Base-by-base conservation (phyloP, 139 green algal species). In the Zygnema circumcarinatum region DNA sequence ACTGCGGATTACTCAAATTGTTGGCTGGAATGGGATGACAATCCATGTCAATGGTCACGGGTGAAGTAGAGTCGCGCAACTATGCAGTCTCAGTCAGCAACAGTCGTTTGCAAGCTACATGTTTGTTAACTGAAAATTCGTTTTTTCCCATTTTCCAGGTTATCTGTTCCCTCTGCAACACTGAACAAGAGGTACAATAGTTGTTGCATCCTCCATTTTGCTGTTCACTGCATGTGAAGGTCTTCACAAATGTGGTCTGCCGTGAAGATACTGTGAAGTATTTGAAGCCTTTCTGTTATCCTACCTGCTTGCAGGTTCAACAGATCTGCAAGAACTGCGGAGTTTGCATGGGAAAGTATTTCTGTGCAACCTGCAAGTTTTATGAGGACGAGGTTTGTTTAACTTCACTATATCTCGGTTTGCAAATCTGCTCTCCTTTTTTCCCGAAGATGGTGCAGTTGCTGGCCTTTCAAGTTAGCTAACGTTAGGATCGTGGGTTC, bases 361-460 rank as follows among this genome's bases (percentile, higher is more conserved):
- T 86, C 25, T 96, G 94, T 90, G 76, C 47, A 74, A 85, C 68
- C 22, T 98, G 95, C 90, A 89, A 92, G 67, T 97, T 98, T 86
- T 98, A 94, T 72, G 96, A 98, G 75, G 96, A 98, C 81, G 87
- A 92, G 29, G 87, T 90, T 20, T 36, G 80, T 89, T 29, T 35
- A 11, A 78, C 47, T 25, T 62, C 47, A 62, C 36, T 40, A 53
- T n/a, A n/a, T n/a, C n/a, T n/a, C n/a, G n/a, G n/a, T n/a, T n/a
- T n/a, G n/a, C n/a, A n/a, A n/a, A n/a, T n/a, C n/a, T n/a, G n/a
- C n/a, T n/a, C n/a, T n/a, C n/a, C n/a, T n/a, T n/a, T n/a, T n/a
- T n/a, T n/a, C n/a, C n/a, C n/a, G n/a, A n/a, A n/a, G n/a, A n/a
- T n/a, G n/a, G n/a, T n/a, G n/a, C n/a, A n/a, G n/a, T n/a, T n/a